These are phyloP conservation scores for Paulownia fortunei DNA, from an alignment of 257 asterid genomes.

Conservation along the genomic window DNA sequence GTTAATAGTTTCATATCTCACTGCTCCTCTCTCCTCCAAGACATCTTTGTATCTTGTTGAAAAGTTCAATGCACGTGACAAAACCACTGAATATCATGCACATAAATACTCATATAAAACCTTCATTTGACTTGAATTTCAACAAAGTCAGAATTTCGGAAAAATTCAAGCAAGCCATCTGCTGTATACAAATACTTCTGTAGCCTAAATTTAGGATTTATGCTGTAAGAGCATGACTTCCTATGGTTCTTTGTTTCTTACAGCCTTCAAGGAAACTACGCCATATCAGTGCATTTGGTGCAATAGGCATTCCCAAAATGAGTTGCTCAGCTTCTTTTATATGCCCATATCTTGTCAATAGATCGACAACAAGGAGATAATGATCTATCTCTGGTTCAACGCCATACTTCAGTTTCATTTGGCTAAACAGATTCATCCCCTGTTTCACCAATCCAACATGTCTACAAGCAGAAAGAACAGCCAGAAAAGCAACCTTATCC, in stretches of 20 bases:
- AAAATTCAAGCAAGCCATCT: conserved; percentile 5
- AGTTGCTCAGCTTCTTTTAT: conserved; percentile 73
- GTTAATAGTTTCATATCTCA: too few relatives aligned
- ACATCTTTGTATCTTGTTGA: too few relatives aligned
- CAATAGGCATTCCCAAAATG: conserved; percentile 76
- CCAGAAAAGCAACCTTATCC: conserved; percentile 66
- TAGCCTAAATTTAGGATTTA: conserved; percentile 8
- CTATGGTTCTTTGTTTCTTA: conserved; percentile 50
- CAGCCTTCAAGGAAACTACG: conserved; percentile 83
- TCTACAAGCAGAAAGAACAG: conserved; percentile 85
- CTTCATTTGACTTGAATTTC: neutral
- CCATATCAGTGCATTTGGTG: conserved; percentile 80
- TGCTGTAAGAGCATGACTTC: conserved; percentile 31
- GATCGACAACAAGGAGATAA: conserved; percentile 67
- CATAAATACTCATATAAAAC: neutral
- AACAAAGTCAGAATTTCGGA: neutral
- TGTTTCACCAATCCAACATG: conserved; percentile 75
- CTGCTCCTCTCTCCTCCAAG: too few relatives aligned
- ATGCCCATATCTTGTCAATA: conserved; percentile 71
- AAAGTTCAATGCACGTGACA: too few relatives aligned
- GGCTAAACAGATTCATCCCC: conserved; percentile 65
- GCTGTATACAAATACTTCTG: neutral
- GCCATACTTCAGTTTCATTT: conserved; percentile 58
- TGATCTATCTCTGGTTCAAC: conserved; percentile 82
- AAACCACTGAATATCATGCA: too few relatives aligned